Evolutionary conservation across 768 basidiomycete genomes (phyloP).

Genomic region (Lactifluus piperatus): DNA sequence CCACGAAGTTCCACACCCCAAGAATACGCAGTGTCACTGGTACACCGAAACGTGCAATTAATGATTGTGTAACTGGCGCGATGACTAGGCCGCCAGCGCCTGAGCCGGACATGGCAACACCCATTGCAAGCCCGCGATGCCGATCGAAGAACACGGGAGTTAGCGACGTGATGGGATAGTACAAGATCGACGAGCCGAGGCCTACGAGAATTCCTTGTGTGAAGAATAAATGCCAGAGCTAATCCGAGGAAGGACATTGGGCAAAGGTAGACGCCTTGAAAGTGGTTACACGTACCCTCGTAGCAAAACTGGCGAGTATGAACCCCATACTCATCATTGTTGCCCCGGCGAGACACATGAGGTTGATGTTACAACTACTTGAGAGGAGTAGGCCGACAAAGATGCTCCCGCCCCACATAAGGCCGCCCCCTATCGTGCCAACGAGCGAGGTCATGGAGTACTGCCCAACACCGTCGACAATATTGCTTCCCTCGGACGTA

Average conservation of each 20-base stretch:
- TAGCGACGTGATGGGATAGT: conserved; percentile 37
- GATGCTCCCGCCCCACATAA: conserved; percentile 40
- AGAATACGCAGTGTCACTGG: conserved; percentile 33
- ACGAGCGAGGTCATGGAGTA: conserved; percentile 36
- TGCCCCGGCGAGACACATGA: conserved; percentile 31
- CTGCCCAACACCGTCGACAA: conserved; percentile 29
- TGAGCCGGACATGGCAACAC: conserved; percentile 33
- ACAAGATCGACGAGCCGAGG: conserved; percentile 36
- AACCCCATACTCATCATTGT: conserved; percentile 36
- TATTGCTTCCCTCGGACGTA: conserved; percentile 31
- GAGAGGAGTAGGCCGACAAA: conserved; percentile 35
- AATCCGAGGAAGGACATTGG: background rate
- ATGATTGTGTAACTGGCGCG: conserved; percentile 31
- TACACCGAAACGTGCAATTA: conserved; percentile 31
- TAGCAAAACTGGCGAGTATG: conserved; percentile 33
- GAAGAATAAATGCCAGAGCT: conserved; percentile 38
- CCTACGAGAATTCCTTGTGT: conserved; percentile 37
- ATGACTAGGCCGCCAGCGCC: conserved; percentile 39
- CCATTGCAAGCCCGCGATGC: conserved; percentile 40
- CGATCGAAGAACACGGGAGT: conserved; percentile 36
- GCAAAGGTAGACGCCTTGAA: background rate
- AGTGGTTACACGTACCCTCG: conserved; percentile 22
- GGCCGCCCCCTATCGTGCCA: conserved; percentile 36
- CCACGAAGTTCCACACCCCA: conserved; percentile 33
- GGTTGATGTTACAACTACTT: conserved; percentile 26